These are phyloP conservation scores for Cryptococcus sp. DNA, from an alignment of 1,284 basidiomycete genomes.

Conservation along the genomic window DNA sequence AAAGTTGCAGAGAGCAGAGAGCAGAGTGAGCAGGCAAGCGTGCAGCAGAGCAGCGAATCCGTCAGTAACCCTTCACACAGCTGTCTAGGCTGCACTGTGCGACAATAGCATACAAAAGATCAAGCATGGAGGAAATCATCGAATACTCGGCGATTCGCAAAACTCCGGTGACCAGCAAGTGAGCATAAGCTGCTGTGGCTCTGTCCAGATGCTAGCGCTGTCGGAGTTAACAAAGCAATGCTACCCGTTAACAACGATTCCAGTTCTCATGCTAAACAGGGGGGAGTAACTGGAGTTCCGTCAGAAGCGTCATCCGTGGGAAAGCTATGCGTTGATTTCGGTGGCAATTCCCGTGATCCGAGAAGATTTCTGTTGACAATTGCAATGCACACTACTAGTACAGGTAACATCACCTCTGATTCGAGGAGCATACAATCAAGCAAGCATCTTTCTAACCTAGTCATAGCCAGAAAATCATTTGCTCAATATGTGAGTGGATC, in stretches of 20 bases:
- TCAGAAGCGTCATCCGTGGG: neutral
- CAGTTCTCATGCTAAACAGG: neutral
- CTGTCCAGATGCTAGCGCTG: neutral
- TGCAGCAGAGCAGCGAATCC: no score
- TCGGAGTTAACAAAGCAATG: neutral
- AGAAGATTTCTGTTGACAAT: slow-evolving; percentile 1
- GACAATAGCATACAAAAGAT: no score
- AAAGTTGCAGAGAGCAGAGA: no score
- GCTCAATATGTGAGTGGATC: neutral
- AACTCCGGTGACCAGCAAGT: neutral
- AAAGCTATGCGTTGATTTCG: neutral
- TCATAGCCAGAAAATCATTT: no score
- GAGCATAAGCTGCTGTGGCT: neutral
- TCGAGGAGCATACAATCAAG: no score
- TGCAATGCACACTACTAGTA: neutral
- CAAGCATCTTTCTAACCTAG: no score
- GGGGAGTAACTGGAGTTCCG: neutral
- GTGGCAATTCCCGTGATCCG: neutral
- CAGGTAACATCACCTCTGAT: no score
- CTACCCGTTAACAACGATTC: neutral
- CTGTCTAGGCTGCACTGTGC: no score
- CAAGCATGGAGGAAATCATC: neutral
- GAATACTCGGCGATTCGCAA: slow-evolving; percentile 6
- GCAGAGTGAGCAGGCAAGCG: no score
- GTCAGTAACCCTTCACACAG: no score